phyloP scores from a whole-genome alignment of 257 asterid species.

The Solanum rostratum region DNA sequence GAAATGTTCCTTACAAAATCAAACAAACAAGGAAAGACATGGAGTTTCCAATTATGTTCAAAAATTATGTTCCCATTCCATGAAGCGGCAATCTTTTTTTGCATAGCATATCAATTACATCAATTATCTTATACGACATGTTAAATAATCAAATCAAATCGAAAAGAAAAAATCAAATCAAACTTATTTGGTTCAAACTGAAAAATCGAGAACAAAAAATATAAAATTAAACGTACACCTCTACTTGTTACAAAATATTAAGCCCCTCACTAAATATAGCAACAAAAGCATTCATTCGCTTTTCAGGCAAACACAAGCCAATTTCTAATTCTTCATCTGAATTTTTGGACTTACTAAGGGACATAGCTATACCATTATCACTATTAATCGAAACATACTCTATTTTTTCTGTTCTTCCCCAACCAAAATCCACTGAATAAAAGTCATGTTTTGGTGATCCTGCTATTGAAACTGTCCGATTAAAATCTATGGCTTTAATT shows the following conservation, averaged over 20 bases:
- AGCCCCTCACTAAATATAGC: neutral
- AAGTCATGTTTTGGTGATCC: constrained; percentile 40
- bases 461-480: constrained; percentile 1
- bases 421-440: constrained; percentile 28
- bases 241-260: neutral
- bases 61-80: too few species aligned
- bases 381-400: neutral
- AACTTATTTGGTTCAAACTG: too few species aligned
- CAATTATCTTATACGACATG: too few species aligned
- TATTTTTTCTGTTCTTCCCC: constrained; percentile 8
- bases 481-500: neutral
- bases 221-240: too few species aligned
- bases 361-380: constrained; percentile 22
- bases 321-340: constrained; percentile 23
- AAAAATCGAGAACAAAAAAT: too few species aligned
- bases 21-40: too few species aligned
- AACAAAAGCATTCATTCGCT: constrained; percentile 10
- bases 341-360: constrained; percentile 15
- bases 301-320: constrained; percentile 17
- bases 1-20: too few species aligned
- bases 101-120: too few species aligned
- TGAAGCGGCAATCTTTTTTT: too few species aligned
- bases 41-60: too few species aligned
- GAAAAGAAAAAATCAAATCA: too few species aligned
- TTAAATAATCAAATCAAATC: too few species aligned